Conservation (phyloP, 768 basidiomycete genomes). For the Calocera viscosa region DNA sequence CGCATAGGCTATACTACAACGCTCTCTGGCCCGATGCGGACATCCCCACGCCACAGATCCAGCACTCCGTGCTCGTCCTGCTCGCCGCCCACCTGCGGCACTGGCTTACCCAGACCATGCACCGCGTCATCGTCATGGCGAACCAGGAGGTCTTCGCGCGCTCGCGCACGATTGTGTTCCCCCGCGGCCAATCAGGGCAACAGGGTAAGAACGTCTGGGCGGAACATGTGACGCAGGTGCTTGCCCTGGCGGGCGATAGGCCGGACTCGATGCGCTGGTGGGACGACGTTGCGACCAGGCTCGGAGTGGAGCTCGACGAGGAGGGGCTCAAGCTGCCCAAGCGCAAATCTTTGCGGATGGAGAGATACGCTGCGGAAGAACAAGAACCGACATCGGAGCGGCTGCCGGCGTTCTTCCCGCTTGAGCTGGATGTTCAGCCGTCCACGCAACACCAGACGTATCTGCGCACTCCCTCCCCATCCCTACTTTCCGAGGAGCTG, state of each 20-base stretch:
- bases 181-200: neutral
- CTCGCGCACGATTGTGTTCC: neutral
- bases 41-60: neutral
- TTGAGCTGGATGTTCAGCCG: neutral
- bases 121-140: neutral
- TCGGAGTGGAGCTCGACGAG: neutral
- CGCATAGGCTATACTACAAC: neutral
- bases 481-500: neutral
- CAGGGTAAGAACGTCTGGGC: neutral
- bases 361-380: neutral
- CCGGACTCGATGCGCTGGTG: neutral
- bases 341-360: neutral
- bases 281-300: neutral
- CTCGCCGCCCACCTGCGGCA: neutral
- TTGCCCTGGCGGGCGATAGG: neutral
- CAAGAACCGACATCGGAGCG: neutral
- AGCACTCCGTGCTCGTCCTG: neutral
- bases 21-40: neutral
- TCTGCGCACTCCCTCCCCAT: neutral
- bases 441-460: neutral
- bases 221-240: neutral
- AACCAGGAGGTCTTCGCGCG: neutral
- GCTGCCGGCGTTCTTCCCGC: neutral
- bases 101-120: neutral
- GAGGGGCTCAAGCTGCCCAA: neutral